Percentiles rank a stretch among this genome's conserved stretches.
phyloP scores from a whole-genome alignment of 1,284 basidiomycete species.

The Melanopsichium pennsylvanicum region DNA sequence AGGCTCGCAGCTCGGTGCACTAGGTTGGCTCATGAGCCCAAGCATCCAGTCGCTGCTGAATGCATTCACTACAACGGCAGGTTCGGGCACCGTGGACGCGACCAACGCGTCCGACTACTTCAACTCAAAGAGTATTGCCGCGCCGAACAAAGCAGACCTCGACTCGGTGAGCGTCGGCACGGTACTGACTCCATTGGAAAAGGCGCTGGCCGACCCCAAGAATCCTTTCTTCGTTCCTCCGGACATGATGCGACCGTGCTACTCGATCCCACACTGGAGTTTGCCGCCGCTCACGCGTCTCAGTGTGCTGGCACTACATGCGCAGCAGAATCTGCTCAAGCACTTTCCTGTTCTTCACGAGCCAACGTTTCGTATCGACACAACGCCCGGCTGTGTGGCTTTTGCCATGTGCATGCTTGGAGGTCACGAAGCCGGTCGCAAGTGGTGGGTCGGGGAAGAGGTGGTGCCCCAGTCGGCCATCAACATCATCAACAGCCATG shows the following conservation, averaged over 20 bases:
- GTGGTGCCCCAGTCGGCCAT: slow-evolving; percentile 45
- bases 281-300: slow-evolving; percentile 52
- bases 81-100: slow-evolving; percentile 28
- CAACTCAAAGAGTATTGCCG: slow-evolving; percentile 29
- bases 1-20: slow-evolving; percentile 26
- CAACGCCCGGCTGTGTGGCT: slow-evolving; percentile 52
- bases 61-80: slow-evolving; percentile 30
- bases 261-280: slow-evolving; percentile 54
- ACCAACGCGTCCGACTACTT: slow-evolving; percentile 42
- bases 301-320: slow-evolving; percentile 53
- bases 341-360: slow-evolving; percentile 58
- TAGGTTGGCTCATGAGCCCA: slow-evolving; percentile 56
- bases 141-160: neutral
- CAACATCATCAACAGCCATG: slow-evolving; percentile 31
- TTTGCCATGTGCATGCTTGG: slow-evolving; percentile 59
- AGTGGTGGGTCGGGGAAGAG: slow-evolving; percentile 60
- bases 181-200: slow-evolving; percentile 35
- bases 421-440: slow-evolving; percentile 50
- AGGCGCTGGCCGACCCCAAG: slow-evolving; percentile 44
- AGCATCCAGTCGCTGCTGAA: slow-evolving; percentile 54
- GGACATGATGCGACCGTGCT: slow-evolving; percentile 53
- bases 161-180: slow-evolving; percentile 15
- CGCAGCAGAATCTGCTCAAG: slow-evolving; percentile 58
- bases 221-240: slow-evolving; percentile 57
- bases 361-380: slow-evolving; percentile 58